Base-by-base conservation (phyloP, 768 basidiomycete genomes). In the Auriscalpium orientale region DNA sequence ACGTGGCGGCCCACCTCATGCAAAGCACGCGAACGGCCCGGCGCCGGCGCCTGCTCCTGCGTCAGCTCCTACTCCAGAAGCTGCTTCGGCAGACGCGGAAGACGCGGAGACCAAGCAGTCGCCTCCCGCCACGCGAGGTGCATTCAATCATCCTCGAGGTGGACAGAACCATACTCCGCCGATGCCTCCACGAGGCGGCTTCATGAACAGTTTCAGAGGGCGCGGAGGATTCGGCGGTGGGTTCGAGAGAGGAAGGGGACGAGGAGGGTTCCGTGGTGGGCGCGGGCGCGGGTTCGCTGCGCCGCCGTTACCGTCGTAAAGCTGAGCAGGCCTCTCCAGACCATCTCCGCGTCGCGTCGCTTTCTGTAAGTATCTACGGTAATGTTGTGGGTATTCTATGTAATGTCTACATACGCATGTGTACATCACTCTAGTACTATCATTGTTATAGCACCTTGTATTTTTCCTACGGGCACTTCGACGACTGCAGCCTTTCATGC, bases 221-320 rank as follows among this genome's bases (percentile, higher is more conserved):
- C 64, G 76, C 9, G 67, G 63, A n/a, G 73, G 70, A n/a, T 67
- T 63, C 22, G 46, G 21, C 21, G 57, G 69, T 0, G 49, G 56
- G 49, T 50, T 63, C n/a, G 69, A 71, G 40, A 70, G 74, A 20
- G 66, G 64, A 36, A 62, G 70, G 0, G 70, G 72, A 43, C 13
- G 40, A 43, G 40, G 40, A 43, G 40, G 40, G 13, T 43, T 43
- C 40, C 40, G 34, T 13, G 51, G 54, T 15, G 18, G 59, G 6
- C 34, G 59, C 15, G 59, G 59, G 6, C 44, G 10, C 20, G 13
- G 37, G 5, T 22, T 52, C 28, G 28, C 4, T 10, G 43, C 58
- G 16, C 57, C 54, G 28, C 37, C 51, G 8, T 4, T 59, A 22
- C 12, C 51, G 8, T 60, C 59, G 28, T 61, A 50, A 59, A 43